A percentile compares a stretch with the other conserved stretches of the same genome.
Evolutionary conservation across 768 basidiomycete genomes (phyloP).

Genomic region (Lenzites betulinus): DNA sequence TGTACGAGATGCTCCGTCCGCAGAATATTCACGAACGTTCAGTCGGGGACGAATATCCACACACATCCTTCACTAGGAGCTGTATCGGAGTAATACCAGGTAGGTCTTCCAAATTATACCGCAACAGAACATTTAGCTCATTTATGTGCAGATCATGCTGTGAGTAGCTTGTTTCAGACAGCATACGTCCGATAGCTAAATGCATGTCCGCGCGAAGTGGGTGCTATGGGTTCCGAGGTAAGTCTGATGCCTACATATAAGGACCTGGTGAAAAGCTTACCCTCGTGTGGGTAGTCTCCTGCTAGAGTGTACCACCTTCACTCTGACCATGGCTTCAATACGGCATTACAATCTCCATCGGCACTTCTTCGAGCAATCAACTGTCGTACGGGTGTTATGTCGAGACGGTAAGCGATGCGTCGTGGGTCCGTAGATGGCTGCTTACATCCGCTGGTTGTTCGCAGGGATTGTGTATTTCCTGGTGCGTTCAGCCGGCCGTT

Average conservation of each 20-base stretch:
- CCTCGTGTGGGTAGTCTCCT: not conserved
- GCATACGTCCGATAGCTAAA: not conserved
- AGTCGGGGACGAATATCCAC: not conserved
- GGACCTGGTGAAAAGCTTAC: not conserved
- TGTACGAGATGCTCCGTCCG: not conserved
- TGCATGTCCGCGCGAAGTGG: constrained; percentile 8
- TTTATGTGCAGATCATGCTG: not conserved
- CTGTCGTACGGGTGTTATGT: constrained; percentile 8
- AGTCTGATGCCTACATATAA: not conserved
- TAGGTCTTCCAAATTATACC: not conserved
- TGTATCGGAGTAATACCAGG: constrained; percentile 13
- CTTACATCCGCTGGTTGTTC: not conserved
- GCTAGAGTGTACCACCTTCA: constrained; percentile 14
- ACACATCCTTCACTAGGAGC: not conserved
- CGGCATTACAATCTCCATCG: constrained; percentile 6
- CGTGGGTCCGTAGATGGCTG: too few relatives aligned
- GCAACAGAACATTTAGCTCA: not conserved
- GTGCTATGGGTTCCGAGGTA: constrained; percentile 18
- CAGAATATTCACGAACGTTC: too few relatives aligned
- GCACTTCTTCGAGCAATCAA: not conserved
- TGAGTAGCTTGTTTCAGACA: not conserved
- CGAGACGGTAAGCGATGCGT: constrained; percentile 14
- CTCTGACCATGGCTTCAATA: constrained; percentile 14
- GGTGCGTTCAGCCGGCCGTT: not conserved
- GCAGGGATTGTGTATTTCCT: constrained; percentile 14